phyloP scores from a whole-genome alignment of 2,329 filamentous ascomycete genomes.

The Trichoderma hamatum region DNA sequence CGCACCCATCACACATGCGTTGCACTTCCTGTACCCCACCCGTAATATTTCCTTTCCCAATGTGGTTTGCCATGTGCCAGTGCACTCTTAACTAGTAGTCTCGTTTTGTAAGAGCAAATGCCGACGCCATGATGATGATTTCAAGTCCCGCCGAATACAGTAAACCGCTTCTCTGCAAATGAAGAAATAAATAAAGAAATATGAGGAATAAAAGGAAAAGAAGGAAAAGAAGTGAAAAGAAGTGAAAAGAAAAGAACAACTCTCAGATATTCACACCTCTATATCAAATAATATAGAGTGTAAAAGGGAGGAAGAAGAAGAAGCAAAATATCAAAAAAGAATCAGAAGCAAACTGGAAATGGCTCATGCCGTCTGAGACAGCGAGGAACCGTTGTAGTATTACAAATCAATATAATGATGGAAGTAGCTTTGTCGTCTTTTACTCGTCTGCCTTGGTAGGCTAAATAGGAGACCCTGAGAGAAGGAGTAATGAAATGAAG shows the following conservation, averaged over 20 bases:
- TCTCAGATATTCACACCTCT: neutral
- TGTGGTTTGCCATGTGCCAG: constrained; percentile 18
- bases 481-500: constrained; percentile 11
- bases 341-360: constrained; percentile 24
- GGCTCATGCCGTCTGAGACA: constrained; percentile 8
- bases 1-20: constrained; percentile 5
- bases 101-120: constrained; percentile 25
- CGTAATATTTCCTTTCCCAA: constrained; percentile 2
- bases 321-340: constrained; percentile 26
- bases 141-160: constrained; percentile 42
- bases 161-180: constrained; percentile 22
- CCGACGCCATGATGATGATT: constrained; percentile 33
- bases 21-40: constrained; percentile 8
- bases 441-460: constrained; percentile 5
- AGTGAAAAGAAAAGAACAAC: neutral
- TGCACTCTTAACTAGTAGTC: constrained; percentile 25
- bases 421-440: constrained; percentile 19
- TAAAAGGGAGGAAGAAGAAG: constrained; percentile 3
- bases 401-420: constrained; percentile 23
- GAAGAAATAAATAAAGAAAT: neutral
- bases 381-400: constrained; percentile 23
- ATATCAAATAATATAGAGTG: neutral
- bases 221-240: neutral
- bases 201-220: neutral
- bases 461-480: constrained; percentile 3